Conservation (phyloP, 1,284 basidiomycete species). For the Boletus semigastroideus region DNA sequence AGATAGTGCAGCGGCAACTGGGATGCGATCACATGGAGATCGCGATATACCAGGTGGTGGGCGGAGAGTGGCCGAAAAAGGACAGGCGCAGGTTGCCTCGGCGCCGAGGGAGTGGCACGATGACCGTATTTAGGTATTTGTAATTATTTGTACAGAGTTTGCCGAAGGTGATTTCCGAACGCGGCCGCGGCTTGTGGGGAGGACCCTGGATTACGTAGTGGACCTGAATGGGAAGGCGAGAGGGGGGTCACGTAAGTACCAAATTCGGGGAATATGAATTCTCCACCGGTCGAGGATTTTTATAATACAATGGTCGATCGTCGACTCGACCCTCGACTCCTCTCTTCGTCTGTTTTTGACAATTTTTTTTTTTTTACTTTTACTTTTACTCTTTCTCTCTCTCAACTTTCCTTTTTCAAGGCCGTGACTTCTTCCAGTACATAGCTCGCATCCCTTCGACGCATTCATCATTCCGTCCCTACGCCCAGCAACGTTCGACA, state of each 20-base stretch:
- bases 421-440: constrained; percentile 27
- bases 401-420: background rate
- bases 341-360: constrained; percentile 29
- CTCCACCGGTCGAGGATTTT: constrained; percentile 39
- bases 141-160: constrained; percentile 33
- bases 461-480: constrained; percentile 36
- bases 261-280: constrained; percentile 42
- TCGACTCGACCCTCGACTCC: constrained; percentile 28
- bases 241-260: constrained; percentile 33
- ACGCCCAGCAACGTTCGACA: constrained; percentile 37
- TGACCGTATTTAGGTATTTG: constrained; percentile 21
- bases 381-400: background rate
- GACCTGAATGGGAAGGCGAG: constrained; percentile 25
- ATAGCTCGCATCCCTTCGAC: constrained; percentile 32
- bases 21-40: constrained; percentile 35
- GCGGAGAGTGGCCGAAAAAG: constrained; percentile 28
- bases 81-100: constrained; percentile 32
- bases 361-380: constrained; percentile 21
- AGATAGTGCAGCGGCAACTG: constrained; percentile 35
- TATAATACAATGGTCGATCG: constrained; percentile 40
- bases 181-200: constrained; percentile 35
- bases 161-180: constrained; percentile 42
- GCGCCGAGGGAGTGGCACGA: constrained; percentile 39
- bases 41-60: constrained; percentile 27
- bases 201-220: constrained; percentile 36